Percentiles rank a stretch among this genome's conserved stretches.
Conservation (phyloP, 73 alveolate species). For the Loxodes magnus region DNA sequence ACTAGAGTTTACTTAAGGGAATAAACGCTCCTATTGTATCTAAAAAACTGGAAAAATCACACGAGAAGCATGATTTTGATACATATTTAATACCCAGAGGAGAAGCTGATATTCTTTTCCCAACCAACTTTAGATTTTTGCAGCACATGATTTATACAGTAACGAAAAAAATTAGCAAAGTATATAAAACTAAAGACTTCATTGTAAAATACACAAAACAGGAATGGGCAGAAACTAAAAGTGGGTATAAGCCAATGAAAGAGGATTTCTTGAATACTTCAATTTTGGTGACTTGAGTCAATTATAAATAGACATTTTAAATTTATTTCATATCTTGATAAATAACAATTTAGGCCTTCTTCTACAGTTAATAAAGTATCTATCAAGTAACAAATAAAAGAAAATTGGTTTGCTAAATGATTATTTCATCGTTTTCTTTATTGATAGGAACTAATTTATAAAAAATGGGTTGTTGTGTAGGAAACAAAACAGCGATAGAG, state of each 20-base stretch:
- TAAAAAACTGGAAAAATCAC: slow-evolving; percentile 50
- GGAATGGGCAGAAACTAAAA: slow-evolving; percentile 54
- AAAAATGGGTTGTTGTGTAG: no score
- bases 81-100: slow-evolving; percentile 53
- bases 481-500: no score
- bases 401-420: no score
- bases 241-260: slow-evolving; percentile 61
- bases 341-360: no score
- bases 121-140: slow-evolving; percentile 57
- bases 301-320: no score
- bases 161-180: slow-evolving; percentile 28
- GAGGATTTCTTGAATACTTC: slow-evolving; percentile 66
- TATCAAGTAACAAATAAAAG: no score
- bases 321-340: no score
- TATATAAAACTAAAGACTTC: slow-evolving; percentile 39
- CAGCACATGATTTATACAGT: slow-evolving; percentile 26
- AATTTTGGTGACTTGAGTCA: no score
- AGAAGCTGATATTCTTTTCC: slow-evolving; percentile 73
- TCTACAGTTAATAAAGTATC: no score
- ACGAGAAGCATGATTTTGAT: slow-evolving; percentile 50
- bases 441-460: no score
- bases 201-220: slow-evolving; percentile 44
- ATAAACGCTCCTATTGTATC: slow-evolving; percentile 69
- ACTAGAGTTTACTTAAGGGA: slow-evolving; percentile 29
- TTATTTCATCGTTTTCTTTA: no score